phyloP scores from a whole-genome alignment of 1,139 yeast species.

The Saccharomyces hybrid region DNA sequence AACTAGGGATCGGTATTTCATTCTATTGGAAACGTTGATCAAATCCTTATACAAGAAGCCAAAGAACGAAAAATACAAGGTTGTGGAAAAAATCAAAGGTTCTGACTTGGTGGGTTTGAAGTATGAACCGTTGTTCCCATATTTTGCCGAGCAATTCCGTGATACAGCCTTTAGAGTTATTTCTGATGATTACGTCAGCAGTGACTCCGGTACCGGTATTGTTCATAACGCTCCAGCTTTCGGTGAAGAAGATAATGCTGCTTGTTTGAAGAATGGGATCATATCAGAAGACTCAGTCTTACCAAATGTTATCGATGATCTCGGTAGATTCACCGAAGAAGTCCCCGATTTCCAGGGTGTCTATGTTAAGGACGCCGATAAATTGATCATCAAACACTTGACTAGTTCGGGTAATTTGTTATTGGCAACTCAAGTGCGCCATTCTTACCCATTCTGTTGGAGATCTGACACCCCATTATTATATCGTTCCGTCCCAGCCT shows the following conservation, averaged over 20 bases:
- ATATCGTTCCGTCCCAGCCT: constrained; percentile 95
- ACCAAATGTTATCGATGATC: constrained; percentile 92
- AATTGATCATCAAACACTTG: constrained; percentile 74
- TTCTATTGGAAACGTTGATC: constrained; percentile 73
- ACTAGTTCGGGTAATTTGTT: constrained; percentile 72
- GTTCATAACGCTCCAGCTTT: constrained; percentile 98
- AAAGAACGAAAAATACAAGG: constrained; percentile 75
- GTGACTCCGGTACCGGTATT: constrained; percentile 97
- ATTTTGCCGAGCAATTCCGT: constrained; percentile 66
- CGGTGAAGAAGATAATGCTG: constrained; percentile 97
- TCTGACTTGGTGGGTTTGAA: constrained; percentile 67
- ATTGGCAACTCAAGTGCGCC: constrained; percentile 76
- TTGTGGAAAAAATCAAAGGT: constrained; percentile 76
- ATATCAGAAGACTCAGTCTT: constrained; percentile 62
- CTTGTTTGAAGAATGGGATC: constrained; percentile 68
- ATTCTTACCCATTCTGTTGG: constrained; percentile 99
- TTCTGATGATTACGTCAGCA: constrained; percentile 75
- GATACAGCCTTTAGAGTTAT: constrained; percentile 78
- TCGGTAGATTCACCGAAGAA: constrained; percentile 70
- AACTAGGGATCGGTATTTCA: constrained; percentile 70
- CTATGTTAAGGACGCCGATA: constrained; percentile 95
- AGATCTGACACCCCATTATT: constrained; percentile 97
- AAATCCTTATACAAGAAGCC: constrained; percentile 90
- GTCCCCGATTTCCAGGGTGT: constrained; percentile 72
- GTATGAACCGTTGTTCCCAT: constrained; percentile 78